Base-by-base conservation (phyloP, 2,329 filamentous ascomycete species). In the Venturia nashicola region DNA sequence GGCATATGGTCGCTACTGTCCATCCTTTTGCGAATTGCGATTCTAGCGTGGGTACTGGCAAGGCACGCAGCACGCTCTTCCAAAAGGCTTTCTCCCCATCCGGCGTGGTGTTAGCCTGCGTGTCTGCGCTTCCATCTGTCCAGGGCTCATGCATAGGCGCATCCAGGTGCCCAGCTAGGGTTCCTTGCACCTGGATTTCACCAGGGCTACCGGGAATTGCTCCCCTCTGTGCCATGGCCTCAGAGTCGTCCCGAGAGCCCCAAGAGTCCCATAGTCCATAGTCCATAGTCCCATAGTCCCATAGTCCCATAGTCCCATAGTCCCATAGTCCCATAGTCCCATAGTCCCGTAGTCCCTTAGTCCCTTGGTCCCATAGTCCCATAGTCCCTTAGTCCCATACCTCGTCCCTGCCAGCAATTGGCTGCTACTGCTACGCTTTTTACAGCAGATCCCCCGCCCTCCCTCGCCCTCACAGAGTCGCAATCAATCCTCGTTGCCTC, bases 51-150 rank as follows among this genome's bases (percentile, higher is more conserved):
- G 51, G 51, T 20, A 51, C 23, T 27, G 46, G 9, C 46, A 51
- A 9, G n/a, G n/a, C n/a, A n/a, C n/a, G n/a, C n/a, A n/a, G 14
- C 27, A 57, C 27, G 27, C 27, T 2, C 27, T 27, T 57, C 14
- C 51, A 36, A 36, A 57, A 36, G 51, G 51, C 51, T n/a, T 57
- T 57, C 51, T 57, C 14, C 51, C 51, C 51, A 57, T 57, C 51
- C 23, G 51, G 39, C 51, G 27, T 36, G 51, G 36, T 55, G 36
- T 55, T 55, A 34, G 32, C 48, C 7, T 20, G 8, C 4, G 27
- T 2, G 18, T 1, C 44, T 48, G n/a, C 44, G 44, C 44, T 48
- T 20, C 44, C 48, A 32, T 55, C 48, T 34, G 11, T 48, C 44
- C 14, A 42, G 4, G 8, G 4, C 51, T 39, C 51, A 32, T 57